Evolutionary conservation across 2,329 filamentous ascomycete genomes (phyloP).

Genomic region (Aspergillus japonicus): DNA sequence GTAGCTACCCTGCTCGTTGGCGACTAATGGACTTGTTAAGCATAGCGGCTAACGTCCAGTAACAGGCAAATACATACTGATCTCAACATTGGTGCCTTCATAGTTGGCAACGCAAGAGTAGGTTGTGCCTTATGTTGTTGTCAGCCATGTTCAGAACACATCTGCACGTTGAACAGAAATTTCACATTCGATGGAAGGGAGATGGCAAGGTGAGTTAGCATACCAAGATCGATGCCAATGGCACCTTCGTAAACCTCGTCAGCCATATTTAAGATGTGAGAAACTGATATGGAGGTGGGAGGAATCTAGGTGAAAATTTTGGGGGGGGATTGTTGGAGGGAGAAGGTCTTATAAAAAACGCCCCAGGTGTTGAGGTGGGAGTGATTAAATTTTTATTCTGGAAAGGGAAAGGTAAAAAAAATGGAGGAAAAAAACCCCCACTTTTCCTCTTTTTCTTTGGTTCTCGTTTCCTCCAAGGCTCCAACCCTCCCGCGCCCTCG

Average conservation of each 20-base stretch:
- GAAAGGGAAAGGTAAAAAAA: not conserved
- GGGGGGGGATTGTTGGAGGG: slow-evolving; percentile 12
- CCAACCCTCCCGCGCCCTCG: slow-evolving; percentile 1
- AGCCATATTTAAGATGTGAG: slow-evolving; percentile 62
- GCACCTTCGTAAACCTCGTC: slow-evolving; percentile 99
- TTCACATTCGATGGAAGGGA: not conserved
- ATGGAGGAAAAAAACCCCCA: slow-evolving; percentile 24
- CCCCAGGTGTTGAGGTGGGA: slow-evolving; percentile 24
- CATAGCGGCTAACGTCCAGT: not conserved
- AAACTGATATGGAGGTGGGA: slow-evolving; percentile 12
- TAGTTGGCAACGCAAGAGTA: slow-evolving; percentile 99
- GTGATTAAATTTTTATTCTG: slow-evolving; percentile 19
- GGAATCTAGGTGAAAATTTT: slow-evolving; percentile 11
- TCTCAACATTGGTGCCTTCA: slow-evolving; percentile 99
- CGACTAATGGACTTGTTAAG: slow-evolving; percentile 54
- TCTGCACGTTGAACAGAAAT: not conserved
- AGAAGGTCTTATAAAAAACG: slow-evolving; percentile 22
- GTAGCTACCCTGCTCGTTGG: slow-evolving; percentile 99
- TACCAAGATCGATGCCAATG: slow-evolving; percentile 99
- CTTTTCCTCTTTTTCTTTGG: slow-evolving; percentile 17
- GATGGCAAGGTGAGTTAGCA: slow-evolving; percentile 38
- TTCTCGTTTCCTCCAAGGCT: not conserved
- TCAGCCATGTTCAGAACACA: slow-evolving; percentile 19
- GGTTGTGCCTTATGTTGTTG: slow-evolving; percentile 72
- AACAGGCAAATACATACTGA: slow-evolving; percentile 63